Percentiles rank a stretch among this genome's conserved stretches.
Conservation (phyloP, 768 basidiomycete species). For the Mycena amicta region DNA sequence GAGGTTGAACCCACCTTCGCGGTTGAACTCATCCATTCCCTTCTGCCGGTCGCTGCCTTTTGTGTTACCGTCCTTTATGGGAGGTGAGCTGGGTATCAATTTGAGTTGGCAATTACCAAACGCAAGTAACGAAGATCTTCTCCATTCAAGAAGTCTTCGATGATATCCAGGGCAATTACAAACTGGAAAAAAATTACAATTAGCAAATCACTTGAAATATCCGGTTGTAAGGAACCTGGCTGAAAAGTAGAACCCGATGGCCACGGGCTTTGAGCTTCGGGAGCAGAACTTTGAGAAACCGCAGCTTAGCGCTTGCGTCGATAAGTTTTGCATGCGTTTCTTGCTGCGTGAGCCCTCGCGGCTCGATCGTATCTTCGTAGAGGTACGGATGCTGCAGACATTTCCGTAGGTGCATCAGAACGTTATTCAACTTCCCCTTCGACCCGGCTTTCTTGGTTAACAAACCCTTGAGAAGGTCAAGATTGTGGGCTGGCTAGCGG, state of each 20-base stretch:
- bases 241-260: slow-evolving; percentile 89
- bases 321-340: slow-evolving; percentile 82
- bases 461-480: slow-evolving; percentile 65
- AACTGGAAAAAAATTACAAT: slow-evolving; percentile 72
- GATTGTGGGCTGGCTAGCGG: slow-evolving; percentile 71
- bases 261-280: slow-evolving; percentile 84
- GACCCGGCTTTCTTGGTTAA: slow-evolving; percentile 38
- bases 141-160: slow-evolving; percentile 87
- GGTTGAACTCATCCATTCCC: slow-evolving; percentile 94
- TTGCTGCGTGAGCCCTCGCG: slow-evolving; percentile 51
- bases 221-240: slow-evolving; percentile 84
- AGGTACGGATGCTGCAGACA: slow-evolving; percentile 93
- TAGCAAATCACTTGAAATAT: too few species aligned
- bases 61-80: slow-evolving; percentile 80
- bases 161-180: slow-evolving; percentile 79
- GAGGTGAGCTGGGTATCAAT: too few species aligned
- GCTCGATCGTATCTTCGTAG: slow-evolving; percentile 79
- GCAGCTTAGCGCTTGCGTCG: slow-evolving; percentile 84
- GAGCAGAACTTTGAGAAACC: slow-evolving; percentile 72
- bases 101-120: slow-evolving; percentile 68
- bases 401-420: slow-evolving; percentile 87
- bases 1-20: slow-evolving; percentile 29
- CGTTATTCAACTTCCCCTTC: slow-evolving; percentile 72
- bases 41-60: slow-evolving; percentile 86
- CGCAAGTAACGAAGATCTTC: slow-evolving; percentile 82